Evolutionary conservation across 305 asterid genomes (phyloP), one percentile per base, ranked within the genome.

Genomic region (Rubia tinctorum): DNA sequence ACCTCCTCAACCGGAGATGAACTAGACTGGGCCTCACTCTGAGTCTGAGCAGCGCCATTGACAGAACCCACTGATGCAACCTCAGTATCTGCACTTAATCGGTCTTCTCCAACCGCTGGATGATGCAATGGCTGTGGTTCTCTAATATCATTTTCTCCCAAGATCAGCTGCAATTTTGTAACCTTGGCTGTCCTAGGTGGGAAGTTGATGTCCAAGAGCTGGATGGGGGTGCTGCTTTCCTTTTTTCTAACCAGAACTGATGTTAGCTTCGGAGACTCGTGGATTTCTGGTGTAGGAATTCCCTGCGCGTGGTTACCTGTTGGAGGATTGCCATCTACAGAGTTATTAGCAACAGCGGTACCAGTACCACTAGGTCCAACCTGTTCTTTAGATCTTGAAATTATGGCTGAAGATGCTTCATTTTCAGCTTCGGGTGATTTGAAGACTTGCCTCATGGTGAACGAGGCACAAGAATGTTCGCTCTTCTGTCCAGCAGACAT

Each of bases 401-500:
- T 69, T 44, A 47, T 43, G 74, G 67, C 81, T 11, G 90, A 81
- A 53, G 96, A 85, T 42, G 96, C 88, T n/a, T 86, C 91, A 15
- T 80, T 86, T 75, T 88, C 93, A 66, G 84, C 84, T 79, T 81
- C 94, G 0, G 84, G 73, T n/a, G 90, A 61, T 87, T 92, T 95
- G 67, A 95, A 95, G 69, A 95, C 97, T 44, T 79, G 88, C 23
- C 98, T 79, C 96, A 87, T 89, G 4, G 97, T 90, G 88, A 95
- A 92, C 3, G 99, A 95, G 64, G 96, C 91, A 65, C 97, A 90
- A 73, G 99, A 95, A 71, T 89, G 91, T 42, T 95, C 99, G 37
- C 94, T 90, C 80, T 84, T 94, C 89, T 88, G 97, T 51, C 96
- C 97, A 63, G 95, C 69, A 20, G 99, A 92, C 96, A 95, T 87